Evolutionary conservation across 2,329 filamentous ascomycete genomes (phyloP).

Genomic region (Rhinocladiella mackenziei): DNA sequence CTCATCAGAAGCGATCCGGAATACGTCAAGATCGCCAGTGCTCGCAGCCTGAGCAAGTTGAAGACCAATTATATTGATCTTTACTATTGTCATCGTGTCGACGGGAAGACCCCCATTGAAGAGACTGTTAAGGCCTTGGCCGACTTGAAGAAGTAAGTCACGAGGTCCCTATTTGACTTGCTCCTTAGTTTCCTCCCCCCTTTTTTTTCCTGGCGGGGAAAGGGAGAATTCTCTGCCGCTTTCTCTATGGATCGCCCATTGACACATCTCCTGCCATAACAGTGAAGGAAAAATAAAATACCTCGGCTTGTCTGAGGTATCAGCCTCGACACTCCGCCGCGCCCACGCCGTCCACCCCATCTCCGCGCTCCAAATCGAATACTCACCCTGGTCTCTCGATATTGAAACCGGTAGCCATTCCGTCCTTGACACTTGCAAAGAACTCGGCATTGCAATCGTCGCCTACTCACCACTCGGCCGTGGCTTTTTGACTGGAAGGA

Average conservation of each 20-base stretch:
- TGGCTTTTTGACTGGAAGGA: constrained; percentile 53
- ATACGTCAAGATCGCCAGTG: constrained; percentile 37
- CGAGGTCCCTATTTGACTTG: not conserved
- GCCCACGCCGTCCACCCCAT: constrained; percentile 47
- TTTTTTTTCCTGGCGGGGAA: too few species aligned
- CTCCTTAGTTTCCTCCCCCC: not conserved
- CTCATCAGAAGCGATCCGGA: constrained; percentile 37
- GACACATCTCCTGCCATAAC: too few species aligned
- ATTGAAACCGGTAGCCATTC: constrained; percentile 46
- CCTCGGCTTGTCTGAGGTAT: constrained; percentile 47
- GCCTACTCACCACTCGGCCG: constrained; percentile 69
- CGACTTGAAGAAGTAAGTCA: constrained; percentile 44
- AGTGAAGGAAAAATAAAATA: constrained; percentile 48
- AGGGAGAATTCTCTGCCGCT: too few species aligned
- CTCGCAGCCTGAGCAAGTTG: constrained; percentile 36
- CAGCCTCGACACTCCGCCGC: constrained; percentile 45
- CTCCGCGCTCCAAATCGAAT: constrained; percentile 49
- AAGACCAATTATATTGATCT: constrained; percentile 41
- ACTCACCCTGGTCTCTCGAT: constrained; percentile 45
- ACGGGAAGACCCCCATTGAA: constrained; percentile 43
- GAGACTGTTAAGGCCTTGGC: constrained; percentile 44
- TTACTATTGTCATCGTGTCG: constrained; percentile 44
- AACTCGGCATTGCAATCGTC: constrained; percentile 65
- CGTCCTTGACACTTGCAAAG: constrained; percentile 41
- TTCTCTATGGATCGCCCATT: too few species aligned